Evolutionary conservation across 2,329 filamentous ascomycete species (phyloP).

Genomic region (Ceratocystis huliohia): DNA sequence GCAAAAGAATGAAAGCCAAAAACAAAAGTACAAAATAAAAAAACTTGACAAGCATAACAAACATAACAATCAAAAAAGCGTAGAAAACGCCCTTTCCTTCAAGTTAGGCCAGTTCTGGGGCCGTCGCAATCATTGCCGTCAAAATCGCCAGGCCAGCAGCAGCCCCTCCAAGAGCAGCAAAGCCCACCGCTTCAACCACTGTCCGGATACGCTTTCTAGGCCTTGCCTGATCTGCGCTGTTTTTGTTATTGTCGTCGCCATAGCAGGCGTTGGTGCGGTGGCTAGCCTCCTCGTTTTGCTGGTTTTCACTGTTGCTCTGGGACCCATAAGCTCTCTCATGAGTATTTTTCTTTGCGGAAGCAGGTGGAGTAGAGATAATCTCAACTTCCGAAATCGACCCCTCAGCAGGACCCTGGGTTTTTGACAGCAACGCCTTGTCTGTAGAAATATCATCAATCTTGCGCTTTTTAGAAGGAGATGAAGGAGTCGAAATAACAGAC

Average conservation of each 20-base stretch:
- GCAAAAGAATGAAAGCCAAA: neutral
- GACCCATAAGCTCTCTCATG: too few relatives aligned
- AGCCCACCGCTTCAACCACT: constrained; percentile 28
- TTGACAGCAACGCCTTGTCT: neutral
- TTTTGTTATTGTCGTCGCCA: neutral
- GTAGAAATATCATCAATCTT: constrained; percentile 20
- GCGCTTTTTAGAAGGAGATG: constrained; percentile 14
- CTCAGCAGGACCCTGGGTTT: neutral
- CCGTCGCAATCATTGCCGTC: constrained; percentile 31
- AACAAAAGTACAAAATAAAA: neutral
- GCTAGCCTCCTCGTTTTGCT: too few relatives aligned
- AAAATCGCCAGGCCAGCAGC: constrained; percentile 29
- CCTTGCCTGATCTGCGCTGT: neutral
- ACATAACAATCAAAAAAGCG: neutral
- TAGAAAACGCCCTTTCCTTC: neutral
- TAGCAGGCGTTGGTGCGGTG: too few relatives aligned
- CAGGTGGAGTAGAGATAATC: neutral
- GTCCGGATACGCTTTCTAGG: constrained; percentile 26
- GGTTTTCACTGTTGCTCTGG: too few relatives aligned
- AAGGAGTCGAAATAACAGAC: neutral
- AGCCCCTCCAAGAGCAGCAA: constrained; percentile 30
- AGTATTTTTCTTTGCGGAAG: neutral
- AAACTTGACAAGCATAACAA: neutral
- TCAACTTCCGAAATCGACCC: neutral
- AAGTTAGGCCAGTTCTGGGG: constrained; percentile 27